Evolutionary conservation across 1,284 basidiomycete genomes (phyloP), one percentile per base, ranked within the genome.

Genomic region (Flammula alnicola): DNA sequence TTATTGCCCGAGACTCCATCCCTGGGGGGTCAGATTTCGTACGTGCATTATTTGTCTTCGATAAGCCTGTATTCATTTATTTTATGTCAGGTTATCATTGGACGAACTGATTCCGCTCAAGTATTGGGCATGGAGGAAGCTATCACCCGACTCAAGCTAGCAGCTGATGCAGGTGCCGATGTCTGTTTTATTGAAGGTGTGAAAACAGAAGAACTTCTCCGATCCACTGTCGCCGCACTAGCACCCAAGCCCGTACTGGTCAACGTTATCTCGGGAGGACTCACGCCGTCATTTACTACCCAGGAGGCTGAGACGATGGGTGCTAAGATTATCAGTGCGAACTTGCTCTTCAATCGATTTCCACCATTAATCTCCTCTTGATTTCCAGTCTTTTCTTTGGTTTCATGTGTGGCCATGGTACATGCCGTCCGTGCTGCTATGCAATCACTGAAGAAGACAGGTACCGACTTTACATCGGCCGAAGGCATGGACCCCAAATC

Each of bases 111-210:
- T 65, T 88, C 88, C 1, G 86, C 88, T 1, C 88, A 89, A 58
- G 85, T 86, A 1, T 72, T 85, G 16, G 87, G 86, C 33, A 86
- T 90, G 81, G 86, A 91, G 12, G 88, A 89, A 67, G 89, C 88
- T 0, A 56, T 89, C 45, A 70, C 63, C 11, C 79, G 89, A 8
- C 72, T 92, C 50, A 80, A 84, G 64, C 76, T 88, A 29, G 88
- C 89, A 1, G 79, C 83, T 0, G 82, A 81, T 48, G 86, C 81
- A 3, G 89, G 89, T 23, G 89, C 89, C 0, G 89, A 91, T 59
- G 86, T 90, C 19, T 90, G 85, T 63, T 92, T 91, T 72, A 87
- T 91, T 43, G 89, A 92, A 67, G 89, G 88, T 47, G 86, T 90
- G 42, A 81, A 80, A 65, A 84, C 79, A 7, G 76, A 83, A 49